These are phyloP conservation scores for Diaporthe batatas DNA, from an alignment of 2,329 filamentous ascomycete genomes.

Conservation along the genomic window DNA sequence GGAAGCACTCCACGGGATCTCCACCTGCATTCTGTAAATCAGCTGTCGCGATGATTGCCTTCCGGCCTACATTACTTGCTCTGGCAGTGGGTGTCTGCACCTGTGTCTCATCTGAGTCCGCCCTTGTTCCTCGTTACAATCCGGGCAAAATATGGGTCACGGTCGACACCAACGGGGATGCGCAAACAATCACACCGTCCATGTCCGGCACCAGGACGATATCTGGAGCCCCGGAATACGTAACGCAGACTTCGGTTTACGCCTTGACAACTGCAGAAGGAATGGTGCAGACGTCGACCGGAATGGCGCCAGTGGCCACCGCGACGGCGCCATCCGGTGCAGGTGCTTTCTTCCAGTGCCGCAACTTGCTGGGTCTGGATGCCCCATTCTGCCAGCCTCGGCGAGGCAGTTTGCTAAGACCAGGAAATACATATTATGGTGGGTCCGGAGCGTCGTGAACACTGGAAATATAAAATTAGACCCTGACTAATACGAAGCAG, in stretches of 20 bases:
- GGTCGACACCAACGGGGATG: slow-evolving; percentile 48
- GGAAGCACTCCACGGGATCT: too few relatives aligned
- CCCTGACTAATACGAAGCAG: slow-evolving; percentile 42
- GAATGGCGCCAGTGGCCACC: slow-evolving; percentile 50
- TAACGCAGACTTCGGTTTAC: slow-evolving; percentile 49
- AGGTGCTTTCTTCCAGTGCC: slow-evolving; percentile 51
- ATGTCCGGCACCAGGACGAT: slow-evolving; percentile 49
- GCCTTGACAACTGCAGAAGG: slow-evolving; percentile 47
- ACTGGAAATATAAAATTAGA: not conserved
- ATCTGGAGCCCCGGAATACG: slow-evolving; percentile 47
- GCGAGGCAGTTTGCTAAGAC: slow-evolving; percentile 48
- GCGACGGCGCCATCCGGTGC: slow-evolving; percentile 46
- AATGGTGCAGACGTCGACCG: slow-evolving; percentile 49
- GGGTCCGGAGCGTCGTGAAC: slow-evolving; percentile 25
- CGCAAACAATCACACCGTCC: slow-evolving; percentile 49
- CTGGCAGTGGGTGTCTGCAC: slow-evolving; percentile 56
- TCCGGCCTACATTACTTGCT: not conserved
- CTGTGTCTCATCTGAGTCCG: not conserved
- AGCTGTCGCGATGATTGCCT: slow-evolving; percentile 1
- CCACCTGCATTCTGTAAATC: not conserved
- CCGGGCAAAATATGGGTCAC: slow-evolving; percentile 56
- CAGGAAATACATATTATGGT: slow-evolving; percentile 53
- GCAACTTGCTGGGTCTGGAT: slow-evolving; percentile 45
- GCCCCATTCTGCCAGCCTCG: slow-evolving; percentile 53
- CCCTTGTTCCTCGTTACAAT: slow-evolving; percentile 45